A percentile compares a stretch with the other conserved stretches of the same genome.
phyloP scores from a whole-genome alignment of 257 asterid genomes.

The Solanum chiquidenum region DNA sequence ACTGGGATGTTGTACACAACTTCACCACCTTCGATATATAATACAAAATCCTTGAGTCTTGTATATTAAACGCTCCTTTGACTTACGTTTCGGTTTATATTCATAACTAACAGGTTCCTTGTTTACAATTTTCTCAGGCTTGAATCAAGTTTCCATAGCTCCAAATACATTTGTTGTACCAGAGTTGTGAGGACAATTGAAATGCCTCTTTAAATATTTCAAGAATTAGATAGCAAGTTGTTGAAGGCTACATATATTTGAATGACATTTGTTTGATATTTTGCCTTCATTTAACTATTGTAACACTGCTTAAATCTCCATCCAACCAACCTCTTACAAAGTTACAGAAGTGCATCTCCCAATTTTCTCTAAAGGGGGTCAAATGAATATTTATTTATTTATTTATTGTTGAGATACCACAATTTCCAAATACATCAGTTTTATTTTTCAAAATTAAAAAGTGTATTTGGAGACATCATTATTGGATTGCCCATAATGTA shows the following conservation, averaged over 20 bases:
- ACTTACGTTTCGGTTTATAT: neutral
- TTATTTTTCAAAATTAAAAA: neutral
- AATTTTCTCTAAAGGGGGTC: neutral
- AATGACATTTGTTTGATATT: neutral
- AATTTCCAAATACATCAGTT: neutral
- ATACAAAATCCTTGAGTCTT: neutral
- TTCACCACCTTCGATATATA: neutral
- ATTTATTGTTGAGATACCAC: neutral
- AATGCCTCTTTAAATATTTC: neutral
- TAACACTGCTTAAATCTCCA: neutral
- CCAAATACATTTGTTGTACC: neutral
- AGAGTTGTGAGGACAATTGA: neutral
- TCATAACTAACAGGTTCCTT: neutral
- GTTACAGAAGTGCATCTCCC: neutral
- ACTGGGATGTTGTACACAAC: neutral
- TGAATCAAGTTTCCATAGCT: neutral
- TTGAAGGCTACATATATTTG: neutral
- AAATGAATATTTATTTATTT: neutral
- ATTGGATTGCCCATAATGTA: neutral
- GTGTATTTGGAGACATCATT: neutral
- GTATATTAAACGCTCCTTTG: neutral
- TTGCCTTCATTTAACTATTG: neutral
- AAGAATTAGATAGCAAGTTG: neutral
- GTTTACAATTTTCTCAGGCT: neutral
- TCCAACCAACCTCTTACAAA: neutral